A percentile compares a stretch with the other conserved stretches of the same genome.
These are phyloP conservation scores for Manihot esculenta DNA, from an alignment of 441 rosid species.

Conservation along the genomic window DNA sequence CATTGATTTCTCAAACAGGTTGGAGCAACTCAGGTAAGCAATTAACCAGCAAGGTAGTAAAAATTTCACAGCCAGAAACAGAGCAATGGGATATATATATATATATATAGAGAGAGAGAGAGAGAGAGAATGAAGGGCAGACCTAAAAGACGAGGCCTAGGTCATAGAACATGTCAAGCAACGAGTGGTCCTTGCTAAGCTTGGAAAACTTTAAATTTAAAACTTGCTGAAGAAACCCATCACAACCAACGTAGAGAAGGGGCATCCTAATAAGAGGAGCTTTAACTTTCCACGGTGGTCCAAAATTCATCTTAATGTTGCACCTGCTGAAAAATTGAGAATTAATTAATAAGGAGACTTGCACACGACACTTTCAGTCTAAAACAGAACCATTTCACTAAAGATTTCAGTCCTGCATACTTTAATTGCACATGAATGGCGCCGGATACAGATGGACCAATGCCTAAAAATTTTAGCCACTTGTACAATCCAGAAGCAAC, in stretches of 20 bases:
- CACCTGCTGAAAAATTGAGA: neutral
- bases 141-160: slow-evolving; percentile 11
- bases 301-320: neutral
- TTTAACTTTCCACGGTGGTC: slow-evolving; percentile 20
- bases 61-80: neutral
- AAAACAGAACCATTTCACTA: neutral
- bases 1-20: neutral
- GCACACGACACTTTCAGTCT: slow-evolving; percentile 8
- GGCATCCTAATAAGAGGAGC: neutral
- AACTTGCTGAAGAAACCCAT: neutral
- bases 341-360: neutral
- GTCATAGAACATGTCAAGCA: slow-evolving; percentile 10
- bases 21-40: neutral
- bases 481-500: neutral
- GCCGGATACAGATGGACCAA: slow-evolving; percentile 19
- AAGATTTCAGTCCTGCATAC: neutral
- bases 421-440: slow-evolving; percentile 9
- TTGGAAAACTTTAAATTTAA: neutral
- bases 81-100: neutral
- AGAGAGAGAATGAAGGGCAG: slow-evolving; percentile 16
- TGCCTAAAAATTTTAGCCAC: neutral
- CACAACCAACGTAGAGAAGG: neutral
- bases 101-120: too few species aligned
- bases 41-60: neutral
- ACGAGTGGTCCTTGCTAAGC: slow-evolving; percentile 20